These are phyloP conservation scores for Castanea crenata DNA, from an alignment of 306 rosid species.

Conservation along the genomic window DNA sequence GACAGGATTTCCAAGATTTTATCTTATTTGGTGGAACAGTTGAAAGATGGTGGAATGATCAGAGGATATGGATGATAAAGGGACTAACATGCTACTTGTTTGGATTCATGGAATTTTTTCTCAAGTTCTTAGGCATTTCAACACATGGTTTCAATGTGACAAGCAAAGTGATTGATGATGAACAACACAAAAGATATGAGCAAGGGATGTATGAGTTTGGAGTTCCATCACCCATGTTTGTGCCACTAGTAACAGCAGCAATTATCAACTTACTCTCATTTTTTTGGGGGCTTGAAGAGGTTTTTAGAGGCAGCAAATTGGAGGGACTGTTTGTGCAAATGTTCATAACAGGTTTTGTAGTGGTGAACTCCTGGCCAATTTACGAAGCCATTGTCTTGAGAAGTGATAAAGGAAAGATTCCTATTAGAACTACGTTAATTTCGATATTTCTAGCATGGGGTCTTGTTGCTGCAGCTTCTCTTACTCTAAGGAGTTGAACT, in stretches of 20 bases:
- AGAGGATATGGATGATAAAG: slow-evolving; percentile 47
- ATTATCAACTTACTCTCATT: slow-evolving; percentile 24
- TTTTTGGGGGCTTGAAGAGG: neutral
- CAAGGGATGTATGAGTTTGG: slow-evolving; percentile 40
- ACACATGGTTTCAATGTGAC: slow-evolving; percentile 33
- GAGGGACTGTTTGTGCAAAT: slow-evolving; percentile 26
- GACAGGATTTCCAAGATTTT: slow-evolving; percentile 25
- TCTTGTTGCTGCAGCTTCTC: neutral
- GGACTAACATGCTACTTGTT: slow-evolving; percentile 25
- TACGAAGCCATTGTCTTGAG: slow-evolving; percentile 34
- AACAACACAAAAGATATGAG: slow-evolving; percentile 39
- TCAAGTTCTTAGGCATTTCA: slow-evolving; percentile 23
- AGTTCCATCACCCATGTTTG: slow-evolving; percentile 32
- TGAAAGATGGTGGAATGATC: slow-evolving; percentile 46
- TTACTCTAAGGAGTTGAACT: neutral
- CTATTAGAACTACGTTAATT: neutral
- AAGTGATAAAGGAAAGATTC: slow-evolving; percentile 28
- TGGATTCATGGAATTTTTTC: slow-evolving; percentile 23
- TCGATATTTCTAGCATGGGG: neutral
- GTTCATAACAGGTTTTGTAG: slow-evolving; percentile 25
- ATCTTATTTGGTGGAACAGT: slow-evolving; percentile 16
- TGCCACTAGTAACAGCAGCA: slow-evolving; percentile 29
- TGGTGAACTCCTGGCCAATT: slow-evolving; percentile 29
- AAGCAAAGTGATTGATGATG: slow-evolving; percentile 31
- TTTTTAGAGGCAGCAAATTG: slow-evolving; percentile 6